Conservation (phyloP, 192 early-diverging fungal species). For the Gryganskiella cystojenkinii region DNA sequence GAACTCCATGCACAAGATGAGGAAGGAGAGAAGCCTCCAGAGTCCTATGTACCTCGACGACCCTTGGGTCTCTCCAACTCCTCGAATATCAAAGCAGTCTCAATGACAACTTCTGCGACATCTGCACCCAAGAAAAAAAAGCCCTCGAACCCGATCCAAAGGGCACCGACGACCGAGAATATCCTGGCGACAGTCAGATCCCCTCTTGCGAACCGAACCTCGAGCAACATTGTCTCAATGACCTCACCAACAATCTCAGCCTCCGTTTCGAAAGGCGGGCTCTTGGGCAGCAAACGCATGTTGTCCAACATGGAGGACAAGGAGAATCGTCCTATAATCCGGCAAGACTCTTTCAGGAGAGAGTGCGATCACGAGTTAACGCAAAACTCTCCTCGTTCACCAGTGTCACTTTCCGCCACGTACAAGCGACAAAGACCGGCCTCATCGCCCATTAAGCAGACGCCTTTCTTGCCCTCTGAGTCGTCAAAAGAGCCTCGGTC, state of each 20-base stretch:
- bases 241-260: slow-evolving; percentile 6
- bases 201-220: background rate
- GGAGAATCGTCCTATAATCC: slow-evolving; percentile 12
- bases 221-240: slow-evolving; percentile 6
- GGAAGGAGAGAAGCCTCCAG: background rate
- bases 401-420: background rate
- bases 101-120: background rate
- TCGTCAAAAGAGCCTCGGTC: background rate
- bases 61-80: background rate
- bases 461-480: too few species aligned
- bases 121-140: slow-evolving; percentile 47
- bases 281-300: slow-evolving; percentile 28
- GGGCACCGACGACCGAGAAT: slow-evolving; percentile 41
- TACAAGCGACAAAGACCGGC: slow-evolving; percentile 27
- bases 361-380: too few species aligned
- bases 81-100: background rate
- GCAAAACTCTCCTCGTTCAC: background rate
- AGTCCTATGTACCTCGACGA: background rate
- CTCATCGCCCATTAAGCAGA: background rate
- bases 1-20: slow-evolving; percentile 1
- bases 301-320: slow-evolving; percentile 26
- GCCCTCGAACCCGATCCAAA: slow-evolving; percentile 41
- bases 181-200: slow-evolving; percentile 33
- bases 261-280: background rate
- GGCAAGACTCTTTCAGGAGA: background rate